phyloP scores from a whole-genome alignment of 257 asterid genomes.

The Salvia miltiorrhiza region DNA sequence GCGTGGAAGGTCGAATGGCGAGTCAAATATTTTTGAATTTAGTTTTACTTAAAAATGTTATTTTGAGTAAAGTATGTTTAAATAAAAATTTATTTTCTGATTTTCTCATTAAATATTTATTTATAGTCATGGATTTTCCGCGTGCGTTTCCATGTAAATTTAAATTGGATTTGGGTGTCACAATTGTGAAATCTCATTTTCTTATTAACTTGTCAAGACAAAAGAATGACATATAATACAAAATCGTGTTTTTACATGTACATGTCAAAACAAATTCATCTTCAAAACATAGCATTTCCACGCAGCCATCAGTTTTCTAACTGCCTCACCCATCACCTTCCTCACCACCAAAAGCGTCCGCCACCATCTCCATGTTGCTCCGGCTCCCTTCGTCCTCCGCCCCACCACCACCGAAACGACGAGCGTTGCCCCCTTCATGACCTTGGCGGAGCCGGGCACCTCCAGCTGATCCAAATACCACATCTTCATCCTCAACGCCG shows the following conservation, averaged over 20 bases:
- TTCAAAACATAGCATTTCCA: constrained; percentile 56
- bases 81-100: too few species aligned
- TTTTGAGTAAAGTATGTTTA: too few species aligned
- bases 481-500: constrained; percentile 71
- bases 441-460: constrained; percentile 40
- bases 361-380: constrained; percentile 37
- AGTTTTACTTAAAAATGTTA: too few species aligned
- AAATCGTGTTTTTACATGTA: background rate
- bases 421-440: constrained; percentile 68
- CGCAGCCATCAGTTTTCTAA: constrained; percentile 42
- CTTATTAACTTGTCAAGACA: background rate
- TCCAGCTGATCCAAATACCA: constrained; percentile 64
- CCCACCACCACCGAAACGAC: constrained; percentile 40
- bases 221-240: background rate
- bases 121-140: too few species aligned
- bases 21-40: too few species aligned
- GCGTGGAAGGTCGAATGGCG: too few species aligned
- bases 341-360: constrained; percentile 36
- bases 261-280: constrained; percentile 69
- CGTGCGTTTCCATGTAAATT: too few species aligned
- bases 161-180: too few species aligned
- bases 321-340: constrained; percentile 43
- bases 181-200: constrained; percentile 13
- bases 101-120: too few species aligned
- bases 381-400: constrained; percentile 10